Conservation (phyloP, 371 early-diverging fungal genomes). For the Umbelopsis sp. region DNA sequence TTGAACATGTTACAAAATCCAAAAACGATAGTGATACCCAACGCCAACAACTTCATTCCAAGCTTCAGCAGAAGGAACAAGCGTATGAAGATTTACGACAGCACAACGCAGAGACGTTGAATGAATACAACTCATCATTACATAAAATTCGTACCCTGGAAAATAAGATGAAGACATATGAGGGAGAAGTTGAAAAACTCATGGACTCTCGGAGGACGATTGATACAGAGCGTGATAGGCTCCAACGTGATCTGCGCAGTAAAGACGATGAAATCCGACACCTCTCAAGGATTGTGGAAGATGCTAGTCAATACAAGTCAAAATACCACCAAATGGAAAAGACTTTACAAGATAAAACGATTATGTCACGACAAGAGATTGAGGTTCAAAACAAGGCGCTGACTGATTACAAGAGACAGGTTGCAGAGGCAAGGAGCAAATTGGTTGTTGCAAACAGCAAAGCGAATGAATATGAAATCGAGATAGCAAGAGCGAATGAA, state of each 20-base stretch:
- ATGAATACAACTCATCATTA: too few relatives aligned
- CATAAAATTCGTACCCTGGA: too few relatives aligned
- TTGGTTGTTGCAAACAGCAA: slow-evolving; percentile 3
- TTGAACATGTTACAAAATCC: too few relatives aligned
- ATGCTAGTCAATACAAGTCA: background rate
- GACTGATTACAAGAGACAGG: slow-evolving; percentile 5
- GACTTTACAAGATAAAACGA: slow-evolving; percentile 10
- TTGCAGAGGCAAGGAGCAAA: background rate
- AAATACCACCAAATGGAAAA: slow-evolving; percentile 7
- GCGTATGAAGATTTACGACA: too few relatives aligned
- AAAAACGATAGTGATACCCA: too few relatives aligned
- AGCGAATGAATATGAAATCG: slow-evolving; percentile 11
- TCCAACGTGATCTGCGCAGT: background rate
- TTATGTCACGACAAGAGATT: background rate
- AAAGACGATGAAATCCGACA: too few relatives aligned
- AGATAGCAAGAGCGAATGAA: slow-evolving; percentile 14
- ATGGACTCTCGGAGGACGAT: background rate
- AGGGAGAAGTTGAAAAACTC: background rate
- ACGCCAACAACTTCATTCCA: too few relatives aligned
- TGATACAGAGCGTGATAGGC: background rate
- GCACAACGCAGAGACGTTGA: too few relatives aligned
- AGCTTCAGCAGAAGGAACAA: too few relatives aligned
- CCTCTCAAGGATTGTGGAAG: too few relatives aligned
- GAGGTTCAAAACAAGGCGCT: slow-evolving; percentile 3
- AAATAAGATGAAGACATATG: background rate